Evolutionary conservation across 2,329 filamentous ascomycete species (phyloP), one percentile per base, ranked within the genome.

Genomic region (Fusarium tuaranense): DNA sequence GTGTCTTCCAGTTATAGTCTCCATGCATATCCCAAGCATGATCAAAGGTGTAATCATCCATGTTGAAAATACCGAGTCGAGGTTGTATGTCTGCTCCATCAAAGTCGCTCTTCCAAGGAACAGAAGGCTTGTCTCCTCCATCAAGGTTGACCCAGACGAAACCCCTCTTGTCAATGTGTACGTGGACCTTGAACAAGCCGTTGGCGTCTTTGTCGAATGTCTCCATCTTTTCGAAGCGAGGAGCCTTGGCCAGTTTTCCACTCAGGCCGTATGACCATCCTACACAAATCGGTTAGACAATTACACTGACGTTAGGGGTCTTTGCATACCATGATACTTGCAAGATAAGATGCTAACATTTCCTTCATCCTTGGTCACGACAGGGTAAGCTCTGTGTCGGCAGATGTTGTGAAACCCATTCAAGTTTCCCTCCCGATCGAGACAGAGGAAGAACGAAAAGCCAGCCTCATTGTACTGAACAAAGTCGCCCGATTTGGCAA

Each of bases 331-430:
- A 74, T 91, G 90, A 75, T 92, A 92, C 65, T 87, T 87, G 83
- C 90, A 92, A 0, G 87, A 84, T 27, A 92, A 84, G 9, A 91
- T 86, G 62, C 82, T 85, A 34, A 85, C 85, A n/a, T 84, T 85
- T 2, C 89, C 89, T 3, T 83, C 80, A 2, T 86, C 83, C 46
- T 86, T 84, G 0, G 82, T 85, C 3, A 90, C 87, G 3, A 91
- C 85, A 0, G 88, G 88, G 72, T 88, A 92, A 10, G 90, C 90
- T 8, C 89, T 83, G 76, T 91, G 90, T 2, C 90, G 83, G 80
- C 90, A 92, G 18, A 91, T 84, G 75, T 92, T 91, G 80, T 91
- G 89, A 75, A 92, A 91, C 18, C 86, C 89, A 63, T 89, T 87
- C 76, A 91, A 85, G 4, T 85, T 84, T 16, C 85, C 85, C 8